These are phyloP conservation scores for Xylariaceae sp. DNA, from an alignment of 2,329 filamentous ascomycete genomes.

Conservation along the genomic window DNA sequence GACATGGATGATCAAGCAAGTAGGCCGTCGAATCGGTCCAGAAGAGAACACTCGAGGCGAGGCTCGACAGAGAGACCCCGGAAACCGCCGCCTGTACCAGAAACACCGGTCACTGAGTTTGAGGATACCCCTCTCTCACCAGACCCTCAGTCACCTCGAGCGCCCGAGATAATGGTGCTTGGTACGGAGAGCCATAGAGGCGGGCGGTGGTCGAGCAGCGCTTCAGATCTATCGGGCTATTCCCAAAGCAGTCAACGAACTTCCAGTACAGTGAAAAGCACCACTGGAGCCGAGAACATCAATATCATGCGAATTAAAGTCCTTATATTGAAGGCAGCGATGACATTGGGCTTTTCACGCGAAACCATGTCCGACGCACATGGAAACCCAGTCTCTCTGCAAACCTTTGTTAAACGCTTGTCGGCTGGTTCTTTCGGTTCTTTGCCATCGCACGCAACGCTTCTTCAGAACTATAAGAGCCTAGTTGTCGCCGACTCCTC, in stretches of 20 bases:
- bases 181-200: conserved; percentile 61
- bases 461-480: conserved; percentile 75
- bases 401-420: conserved; percentile 69
- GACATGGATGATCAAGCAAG: conserved; percentile 44
- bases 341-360: conserved; percentile 75
- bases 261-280: conserved; percentile 67
- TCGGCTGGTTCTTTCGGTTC: conserved; percentile 74
- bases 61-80: conserved; percentile 44
- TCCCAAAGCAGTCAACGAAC: conserved; percentile 63
- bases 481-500: conserved; percentile 68
- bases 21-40: conserved; percentile 48
- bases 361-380: conserved; percentile 39
- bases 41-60: conserved; percentile 48
- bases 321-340: conserved; percentile 76
- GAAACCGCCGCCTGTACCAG: conserved; percentile 55
- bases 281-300: conserved; percentile 63
- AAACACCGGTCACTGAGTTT: conserved; percentile 92
- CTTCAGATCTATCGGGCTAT: conserved; percentile 72
- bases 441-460: conserved; percentile 59
- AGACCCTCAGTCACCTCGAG: conserved; percentile 65
- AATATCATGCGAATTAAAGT: conserved; percentile 73
- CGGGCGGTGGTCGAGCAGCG: conserved; percentile 75
- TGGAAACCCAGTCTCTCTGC: conserved; percentile 51
- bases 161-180: conserved; percentile 84
- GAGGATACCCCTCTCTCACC: conserved; percentile 83